Evolutionary conservation across 768 basidiomycete species (phyloP).

Genomic region (Pulveroboletus ravenelii): DNA sequence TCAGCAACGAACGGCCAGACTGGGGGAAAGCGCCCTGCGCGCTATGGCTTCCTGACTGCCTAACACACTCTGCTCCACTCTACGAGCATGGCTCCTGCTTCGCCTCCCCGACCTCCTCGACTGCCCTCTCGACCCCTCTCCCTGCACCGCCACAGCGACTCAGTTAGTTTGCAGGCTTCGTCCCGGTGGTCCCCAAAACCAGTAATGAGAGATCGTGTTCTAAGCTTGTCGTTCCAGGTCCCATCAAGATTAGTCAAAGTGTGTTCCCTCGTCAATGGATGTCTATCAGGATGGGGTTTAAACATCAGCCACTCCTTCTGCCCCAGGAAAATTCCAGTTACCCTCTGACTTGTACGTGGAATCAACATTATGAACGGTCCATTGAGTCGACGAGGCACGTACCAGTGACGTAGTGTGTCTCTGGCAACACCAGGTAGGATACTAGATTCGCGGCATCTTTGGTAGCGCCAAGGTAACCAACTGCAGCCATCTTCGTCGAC

Average conservation of each 20-base stretch:
- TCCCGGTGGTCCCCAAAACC: not conserved
- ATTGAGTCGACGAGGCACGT: not conserved
- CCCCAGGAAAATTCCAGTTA: conserved; percentile 12
- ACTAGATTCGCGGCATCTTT: conserved; percentile 37
- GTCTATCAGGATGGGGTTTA: conserved; percentile 8
- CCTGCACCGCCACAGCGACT: too few relatives aligned
- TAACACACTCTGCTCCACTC: too few relatives aligned
- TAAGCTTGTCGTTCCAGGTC: not conserved
- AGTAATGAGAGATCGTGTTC: not conserved
- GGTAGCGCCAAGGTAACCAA: conserved; percentile 22
- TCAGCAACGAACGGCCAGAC: too few relatives aligned
- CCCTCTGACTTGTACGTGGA: conserved; percentile 22
- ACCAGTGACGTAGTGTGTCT: conserved; percentile 35
- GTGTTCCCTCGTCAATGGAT: conserved; percentile 21
- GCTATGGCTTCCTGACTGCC: too few relatives aligned
- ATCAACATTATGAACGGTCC: not conserved
- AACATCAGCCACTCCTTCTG: not conserved
- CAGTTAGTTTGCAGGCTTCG: too few relatives aligned
- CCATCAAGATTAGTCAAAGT: conserved; percentile 18
- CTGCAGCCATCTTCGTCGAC: conserved; percentile 9
- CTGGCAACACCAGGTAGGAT: conserved; percentile 32
- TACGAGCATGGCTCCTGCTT: too few relatives aligned
- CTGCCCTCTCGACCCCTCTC: too few relatives aligned
- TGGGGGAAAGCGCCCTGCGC: too few relatives aligned
- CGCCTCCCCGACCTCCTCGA: too few relatives aligned